Evolutionary conservation across 257 asterid species (phyloP), one percentile per base, ranked within the genome.

Genomic region (Gardenia jasminoides): DNA sequence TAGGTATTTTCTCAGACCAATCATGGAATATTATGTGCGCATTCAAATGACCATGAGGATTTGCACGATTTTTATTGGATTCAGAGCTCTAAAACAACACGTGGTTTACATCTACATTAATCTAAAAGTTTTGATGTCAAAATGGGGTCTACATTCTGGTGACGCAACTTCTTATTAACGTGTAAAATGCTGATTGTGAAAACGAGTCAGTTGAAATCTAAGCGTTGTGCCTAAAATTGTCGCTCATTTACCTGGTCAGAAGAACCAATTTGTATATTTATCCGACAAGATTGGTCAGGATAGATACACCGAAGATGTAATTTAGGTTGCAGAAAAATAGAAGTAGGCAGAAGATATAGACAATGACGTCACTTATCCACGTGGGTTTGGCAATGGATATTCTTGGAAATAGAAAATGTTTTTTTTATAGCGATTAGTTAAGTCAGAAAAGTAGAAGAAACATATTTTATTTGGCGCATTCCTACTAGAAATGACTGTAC

Each of bases 91-190:
- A 33, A 67, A 61, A 7, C 1, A 56, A 30, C 67, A 66, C 81
- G 7, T 52, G 81, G 81, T 76, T 76, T 52, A 69, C 81, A 28
- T 36, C 16, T 48, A 8, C 26, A 59, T 24, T 62, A 0, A 16
- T 1, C 3, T 73, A 52, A 2, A 4, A 0, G 20, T 41, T 0
- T 41, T 7, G 69, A n/a, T 41, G 28, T 41, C 1, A 41, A 10
- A 28, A 17, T 8, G n/a, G 19, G 36, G 39, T 75, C 33, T 52
- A 76, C 28, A 17, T 4, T 74, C 6, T 22, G 22, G 28, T 48
- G 65, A 31, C 19, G 43, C 8, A 67, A 67, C 46, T 46, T 30
- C 16, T 19, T 52, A 39, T n/a, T n/a, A n/a, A n/a, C n/a, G 24
- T 66, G 66, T 72, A 46, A 65, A 73, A 52, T 3, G 26, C 24